phyloP scores from a whole-genome alignment of 805 yeast genomes.

The Candida nemodendra region DNA sequence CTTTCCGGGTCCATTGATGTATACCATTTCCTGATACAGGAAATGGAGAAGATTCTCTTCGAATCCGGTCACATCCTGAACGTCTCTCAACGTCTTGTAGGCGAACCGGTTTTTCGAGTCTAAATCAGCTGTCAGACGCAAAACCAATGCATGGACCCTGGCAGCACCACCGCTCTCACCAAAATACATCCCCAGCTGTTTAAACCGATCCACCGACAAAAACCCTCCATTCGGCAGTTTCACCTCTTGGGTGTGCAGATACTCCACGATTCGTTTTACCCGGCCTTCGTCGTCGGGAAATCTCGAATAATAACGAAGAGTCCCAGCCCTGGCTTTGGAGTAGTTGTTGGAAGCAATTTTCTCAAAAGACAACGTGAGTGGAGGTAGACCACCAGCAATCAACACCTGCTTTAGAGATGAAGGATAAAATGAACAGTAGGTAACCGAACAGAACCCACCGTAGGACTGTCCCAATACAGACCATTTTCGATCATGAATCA shows the following conservation, averaged over 20 bases:
- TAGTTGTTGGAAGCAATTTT: constrained; percentile 51
- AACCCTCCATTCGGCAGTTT: constrained; percentile 50
- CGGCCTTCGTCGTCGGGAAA: constrained; percentile 46
- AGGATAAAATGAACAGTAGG: constrained; percentile 47
- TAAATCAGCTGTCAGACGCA: constrained; percentile 41
- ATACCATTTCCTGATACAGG: constrained; percentile 58
- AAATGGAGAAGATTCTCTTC: constrained; percentile 57
- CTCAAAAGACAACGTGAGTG: constrained; percentile 41
- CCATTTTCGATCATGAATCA: constrained; percentile 40
- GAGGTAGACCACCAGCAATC: constrained; percentile 61
- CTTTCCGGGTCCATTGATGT: constrained; percentile 42
- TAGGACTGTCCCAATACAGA: constrained; percentile 54
- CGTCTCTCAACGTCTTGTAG: constrained; percentile 33
- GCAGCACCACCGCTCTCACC: constrained; percentile 54
- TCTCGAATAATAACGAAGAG: constrained; percentile 44
- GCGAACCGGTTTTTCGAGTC: constrained; percentile 36
- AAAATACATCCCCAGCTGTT: constrained; percentile 49
- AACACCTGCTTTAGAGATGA: constrained; percentile 41
- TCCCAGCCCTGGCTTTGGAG: constrained; percentile 45
- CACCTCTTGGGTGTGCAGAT: constrained; percentile 32
- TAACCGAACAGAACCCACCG: constrained; percentile 53
- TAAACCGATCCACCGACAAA: constrained; percentile 50
- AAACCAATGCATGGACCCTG: constrained; percentile 42
- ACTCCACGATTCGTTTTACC: constrained; percentile 38
- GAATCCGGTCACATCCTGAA: constrained; percentile 40